These are phyloP conservation scores for Melanomma pulvis-pyrius DNA, from an alignment of 495 filamentous ascomycete species.

Conservation along the genomic window DNA sequence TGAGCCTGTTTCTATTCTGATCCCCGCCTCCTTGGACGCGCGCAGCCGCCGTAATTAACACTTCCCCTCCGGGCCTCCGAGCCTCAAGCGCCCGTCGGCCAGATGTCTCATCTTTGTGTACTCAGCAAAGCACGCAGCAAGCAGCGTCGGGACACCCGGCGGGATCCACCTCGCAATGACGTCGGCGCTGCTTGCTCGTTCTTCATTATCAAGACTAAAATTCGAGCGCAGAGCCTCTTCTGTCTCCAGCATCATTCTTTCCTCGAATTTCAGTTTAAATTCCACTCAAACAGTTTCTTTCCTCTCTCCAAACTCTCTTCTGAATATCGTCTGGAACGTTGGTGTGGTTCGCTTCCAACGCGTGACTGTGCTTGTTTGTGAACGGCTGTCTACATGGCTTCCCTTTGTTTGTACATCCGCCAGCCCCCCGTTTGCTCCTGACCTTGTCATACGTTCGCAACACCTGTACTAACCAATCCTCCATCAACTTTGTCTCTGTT, in stretches of 20 bases:
- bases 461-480: background rate
- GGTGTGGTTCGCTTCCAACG: no score
- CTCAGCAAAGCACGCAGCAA: background rate
- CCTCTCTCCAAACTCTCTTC: background rate
- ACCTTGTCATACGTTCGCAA: background rate
- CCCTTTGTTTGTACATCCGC: background rate
- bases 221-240: no score
- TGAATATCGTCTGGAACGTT: background rate
- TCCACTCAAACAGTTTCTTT: background rate
- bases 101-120: background rate
- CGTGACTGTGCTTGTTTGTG: background rate
- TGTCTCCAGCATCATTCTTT: no score
- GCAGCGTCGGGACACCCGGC: background rate
- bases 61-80: background rate
- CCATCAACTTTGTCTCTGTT: background rate
- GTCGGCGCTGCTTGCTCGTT: background rate
- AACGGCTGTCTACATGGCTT: background rate
- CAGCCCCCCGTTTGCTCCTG: background rate
- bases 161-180: background rate
- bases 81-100: background rate
- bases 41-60: background rate
- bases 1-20: background rate
- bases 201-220: no score
- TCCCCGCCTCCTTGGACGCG: background rate
- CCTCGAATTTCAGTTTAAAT: no score